Evolutionary conservation across 2,329 filamentous ascomycete species (phyloP), one percentile per base, ranked within the genome.

Genomic region (Hypoxylon sp.): DNA sequence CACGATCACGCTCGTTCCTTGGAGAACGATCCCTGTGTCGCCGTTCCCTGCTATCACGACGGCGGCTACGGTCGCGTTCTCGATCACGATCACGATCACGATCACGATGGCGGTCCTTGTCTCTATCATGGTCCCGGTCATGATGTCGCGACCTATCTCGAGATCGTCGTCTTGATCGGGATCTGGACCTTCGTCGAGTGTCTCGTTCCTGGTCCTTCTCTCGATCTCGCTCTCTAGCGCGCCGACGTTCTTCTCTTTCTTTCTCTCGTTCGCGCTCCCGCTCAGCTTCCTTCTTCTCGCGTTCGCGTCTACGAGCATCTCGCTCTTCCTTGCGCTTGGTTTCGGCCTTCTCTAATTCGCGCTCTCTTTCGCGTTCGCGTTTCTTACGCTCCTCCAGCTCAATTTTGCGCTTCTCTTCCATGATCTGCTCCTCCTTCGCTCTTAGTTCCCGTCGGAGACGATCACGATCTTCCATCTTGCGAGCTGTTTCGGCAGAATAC

Each of bases 401-500:
- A 31, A 84, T 80, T 44, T 79, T 78, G 19, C 75, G 75, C 63
- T 84, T 84, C 68, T 86, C 82, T 64, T 82, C 84, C 46, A 86
- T 79, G 23, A 83, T 80, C 45, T 82, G 80, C 13, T 77, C 76
- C 57, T 87, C 81, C 58, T 83, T 80, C 32, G 76, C 77, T 42
- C 80, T 76, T 12, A 86, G 73, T 60, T 86, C 82, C 35, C 85
- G 80, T 45, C 84, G 78, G 7, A 84, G 75, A 23, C 78, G 78
- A 55, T 86, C 83, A 7, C 88, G 81, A 45, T 85, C 81, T 6
- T 78, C 76, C 23, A 81, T 76, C 38, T 84, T 82, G 5, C 74
- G 75, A 7, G 82, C 79, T 2, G 86, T 86, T 51, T 90, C 88
- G 35, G 79, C 79, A 1, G 82, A 84, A 68, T 91, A 93, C 37